Conservation (phyloP, 768 basidiomycete genomes). For the Lentinus tigrinus region DNA sequence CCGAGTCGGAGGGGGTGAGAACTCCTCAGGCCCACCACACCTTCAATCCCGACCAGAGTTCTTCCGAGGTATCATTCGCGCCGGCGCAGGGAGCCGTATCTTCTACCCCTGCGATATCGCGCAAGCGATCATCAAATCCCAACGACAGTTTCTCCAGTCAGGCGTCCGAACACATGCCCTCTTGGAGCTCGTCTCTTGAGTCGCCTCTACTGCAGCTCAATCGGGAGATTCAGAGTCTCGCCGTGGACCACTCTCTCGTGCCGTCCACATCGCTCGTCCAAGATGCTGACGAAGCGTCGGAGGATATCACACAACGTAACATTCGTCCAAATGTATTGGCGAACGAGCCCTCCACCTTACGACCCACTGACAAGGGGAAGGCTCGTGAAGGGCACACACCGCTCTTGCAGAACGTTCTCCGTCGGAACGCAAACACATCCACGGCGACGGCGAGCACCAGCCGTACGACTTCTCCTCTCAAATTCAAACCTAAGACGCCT, state of each 20-base stretch:
- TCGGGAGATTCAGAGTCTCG: constrained; percentile 57
- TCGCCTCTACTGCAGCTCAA: constrained; percentile 70
- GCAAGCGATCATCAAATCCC: constrained; percentile 23
- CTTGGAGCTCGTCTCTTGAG: constrained; percentile 75
- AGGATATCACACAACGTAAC: constrained; percentile 24
- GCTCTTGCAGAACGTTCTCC: constrained; percentile 49
- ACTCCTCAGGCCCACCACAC: constrained; percentile 13
- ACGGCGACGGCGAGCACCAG: constrained; percentile 16
- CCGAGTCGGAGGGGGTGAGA: constrained; percentile 27
- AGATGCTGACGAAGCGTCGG: constrained; percentile 24
- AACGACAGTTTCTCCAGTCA: constrained; percentile 38
- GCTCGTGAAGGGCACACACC: constrained; percentile 41
- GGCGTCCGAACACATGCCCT: constrained; percentile 48
- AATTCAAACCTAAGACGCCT: constrained; percentile 60
- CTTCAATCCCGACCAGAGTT: constrained; percentile 45
- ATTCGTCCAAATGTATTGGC: neutral
- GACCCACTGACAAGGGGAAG: constrained; percentile 35
- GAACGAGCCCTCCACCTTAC: neutral
- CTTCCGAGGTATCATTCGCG: constrained; percentile 72
- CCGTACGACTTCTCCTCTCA: constrained; percentile 46
- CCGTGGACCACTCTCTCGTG: constrained; percentile 38
- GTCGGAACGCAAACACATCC: constrained; percentile 46
- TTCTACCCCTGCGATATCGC: constrained; percentile 69
- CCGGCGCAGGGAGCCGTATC: constrained; percentile 71
- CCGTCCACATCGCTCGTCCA: constrained; percentile 22